phyloP scores from a whole-genome alignment of 345 rosid species.

The Aethionema arabicum region DNA sequence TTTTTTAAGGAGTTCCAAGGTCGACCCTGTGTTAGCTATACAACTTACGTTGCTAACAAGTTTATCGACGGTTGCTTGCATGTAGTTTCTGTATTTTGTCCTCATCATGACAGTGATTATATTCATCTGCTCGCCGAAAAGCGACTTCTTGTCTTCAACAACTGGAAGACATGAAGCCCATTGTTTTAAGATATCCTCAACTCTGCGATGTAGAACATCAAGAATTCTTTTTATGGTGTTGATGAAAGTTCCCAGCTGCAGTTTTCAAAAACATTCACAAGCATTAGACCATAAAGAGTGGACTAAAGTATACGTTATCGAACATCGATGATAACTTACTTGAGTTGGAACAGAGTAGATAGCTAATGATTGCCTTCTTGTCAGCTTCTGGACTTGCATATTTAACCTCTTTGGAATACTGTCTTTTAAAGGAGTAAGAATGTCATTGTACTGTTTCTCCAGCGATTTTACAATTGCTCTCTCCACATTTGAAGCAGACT shows the following conservation, averaged over 20 bases:
- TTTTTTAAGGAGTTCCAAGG: too few relatives aligned
- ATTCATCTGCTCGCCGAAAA: slow-evolving; percentile 90
- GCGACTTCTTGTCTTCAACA: slow-evolving; percentile 65
- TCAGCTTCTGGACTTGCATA: slow-evolving; percentile 93
- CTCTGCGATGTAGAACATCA: slow-evolving; percentile 76
- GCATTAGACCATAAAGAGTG: background rate
- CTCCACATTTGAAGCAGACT: slow-evolving; percentile 83
- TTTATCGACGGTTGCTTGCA: slow-evolving; percentile 91
- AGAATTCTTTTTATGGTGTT: slow-evolving; percentile 91
- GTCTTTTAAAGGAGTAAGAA: slow-evolving; percentile 82
- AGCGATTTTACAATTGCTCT: slow-evolving; percentile 80
- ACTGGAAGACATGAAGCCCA: slow-evolving; percentile 89
- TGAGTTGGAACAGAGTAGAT: slow-evolving; percentile 77
- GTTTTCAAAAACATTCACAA: slow-evolving; percentile 17
- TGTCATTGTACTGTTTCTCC: slow-evolving; percentile 87
- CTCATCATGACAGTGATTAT: slow-evolving; percentile 80
- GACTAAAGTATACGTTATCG: background rate
- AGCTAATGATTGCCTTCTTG: slow-evolving; percentile 77
- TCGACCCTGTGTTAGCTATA: background rate
- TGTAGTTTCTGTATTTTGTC: slow-evolving; percentile 88
- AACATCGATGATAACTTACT: slow-evolving; percentile 40
- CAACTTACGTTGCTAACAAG: slow-evolving; percentile 78
- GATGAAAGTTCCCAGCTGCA: slow-evolving; percentile 80
- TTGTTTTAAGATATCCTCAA: slow-evolving; percentile 76
- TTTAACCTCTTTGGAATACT: slow-evolving; percentile 82